A percentile compares a stretch with the other conserved stretches of the same genome.
Conservation (phyloP, 2,329 filamentous ascomycete species). For the Dothideomycetes sp. region DNA sequence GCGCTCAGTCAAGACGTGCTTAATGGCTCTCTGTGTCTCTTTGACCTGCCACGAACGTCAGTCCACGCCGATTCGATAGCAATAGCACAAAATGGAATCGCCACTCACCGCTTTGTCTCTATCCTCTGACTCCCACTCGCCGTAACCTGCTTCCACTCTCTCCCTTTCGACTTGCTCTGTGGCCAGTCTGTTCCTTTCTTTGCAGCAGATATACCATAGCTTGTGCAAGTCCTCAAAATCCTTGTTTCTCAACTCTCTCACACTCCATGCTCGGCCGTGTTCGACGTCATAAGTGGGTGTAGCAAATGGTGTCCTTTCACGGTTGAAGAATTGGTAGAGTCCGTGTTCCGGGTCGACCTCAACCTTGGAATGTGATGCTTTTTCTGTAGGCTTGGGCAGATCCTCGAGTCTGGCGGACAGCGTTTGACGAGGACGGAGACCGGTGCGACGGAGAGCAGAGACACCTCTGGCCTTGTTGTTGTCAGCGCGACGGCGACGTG, state of each 20-base stretch:
- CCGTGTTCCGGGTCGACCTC: constrained; percentile 67
- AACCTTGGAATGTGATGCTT: constrained; percentile 46
- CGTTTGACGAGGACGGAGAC: constrained; percentile 54
- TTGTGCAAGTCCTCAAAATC: constrained; percentile 88
- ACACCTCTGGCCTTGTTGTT: constrained; percentile 73
- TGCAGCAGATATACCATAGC: constrained; percentile 90
- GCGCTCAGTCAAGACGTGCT: constrained; percentile 75
- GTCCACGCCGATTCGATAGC: constrained; percentile 11
- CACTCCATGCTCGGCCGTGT: constrained; percentile 75
- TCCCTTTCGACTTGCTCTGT: constrained; percentile 64
- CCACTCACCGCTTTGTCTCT: constrained; percentile 54
- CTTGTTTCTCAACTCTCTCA: constrained; percentile 77
- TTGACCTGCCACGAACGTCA: constrained; percentile 47
- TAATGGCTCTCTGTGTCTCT: constrained; percentile 71
- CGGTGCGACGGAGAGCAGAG: constrained; percentile 69
- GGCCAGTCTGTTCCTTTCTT: constrained; percentile 81
- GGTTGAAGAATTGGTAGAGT: constrained; percentile 85
- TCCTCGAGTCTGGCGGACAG: constrained; percentile 63
- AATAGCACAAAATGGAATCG: neutral
- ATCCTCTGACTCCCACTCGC: constrained; percentile 54
- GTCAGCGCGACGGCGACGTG: constrained; percentile 50
- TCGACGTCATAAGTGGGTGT: constrained; percentile 61
- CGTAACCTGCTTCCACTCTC: constrained; percentile 62
- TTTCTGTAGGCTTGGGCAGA: constrained; percentile 61
- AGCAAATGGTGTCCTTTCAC: constrained; percentile 56